Evolutionary conservation across 2,329 filamentous ascomycete species (phyloP).

Genomic region (Fusarium circinatum): DNA sequence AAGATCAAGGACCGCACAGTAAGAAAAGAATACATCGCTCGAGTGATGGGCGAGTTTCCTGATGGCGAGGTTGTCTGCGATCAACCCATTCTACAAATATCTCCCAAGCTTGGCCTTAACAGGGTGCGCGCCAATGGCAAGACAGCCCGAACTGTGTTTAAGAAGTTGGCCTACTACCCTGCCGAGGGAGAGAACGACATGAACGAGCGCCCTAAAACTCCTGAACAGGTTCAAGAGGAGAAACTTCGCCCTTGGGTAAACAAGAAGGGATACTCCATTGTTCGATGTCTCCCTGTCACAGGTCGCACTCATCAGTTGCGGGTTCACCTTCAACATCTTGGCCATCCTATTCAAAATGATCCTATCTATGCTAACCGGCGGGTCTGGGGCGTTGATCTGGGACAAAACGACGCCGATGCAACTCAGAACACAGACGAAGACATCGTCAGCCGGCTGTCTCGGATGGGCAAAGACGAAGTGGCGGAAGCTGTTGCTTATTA

Average conservation of each 20-base stretch:
- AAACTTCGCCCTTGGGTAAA: constrained; percentile 55
- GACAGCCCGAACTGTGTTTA: constrained; percentile 89
- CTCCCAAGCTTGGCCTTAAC: constrained; percentile 93
- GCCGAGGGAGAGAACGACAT: constrained; percentile 31
- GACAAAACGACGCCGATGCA: constrained; percentile 72
- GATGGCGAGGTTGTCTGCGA: constrained; percentile 92
- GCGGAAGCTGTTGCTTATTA: constrained; percentile 93
- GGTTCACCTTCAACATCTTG: constrained; percentile 93
- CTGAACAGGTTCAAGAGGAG: constrained; percentile 35
- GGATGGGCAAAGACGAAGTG: constrained; percentile 94
- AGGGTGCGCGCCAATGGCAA: constrained; percentile 95
- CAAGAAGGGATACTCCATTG: constrained; percentile 90
- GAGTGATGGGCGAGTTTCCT: constrained; percentile 91
- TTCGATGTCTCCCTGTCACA: constrained; percentile 91
- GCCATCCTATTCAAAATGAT: constrained; percentile 95
- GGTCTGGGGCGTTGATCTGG: constrained; percentile 87
- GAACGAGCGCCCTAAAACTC: constrained; percentile 41
- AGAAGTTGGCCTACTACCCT: constrained; percentile 90
- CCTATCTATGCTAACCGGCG: constrained; percentile 96
- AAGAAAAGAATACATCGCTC: constrained; percentile 93
- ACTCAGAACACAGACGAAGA: constrained; percentile 83
- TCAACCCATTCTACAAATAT: constrained; percentile 92
- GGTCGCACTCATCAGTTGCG: constrained; percentile 94
- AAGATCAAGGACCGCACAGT: constrained; percentile 86
- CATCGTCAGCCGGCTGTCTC: constrained; percentile 83